A percentile compares a stretch with the other conserved stretches of the same genome.
Evolutionary conservation across 2,329 filamentous ascomycete genomes (phyloP).

Genomic region (Cladophialophora psammophila): DNA sequence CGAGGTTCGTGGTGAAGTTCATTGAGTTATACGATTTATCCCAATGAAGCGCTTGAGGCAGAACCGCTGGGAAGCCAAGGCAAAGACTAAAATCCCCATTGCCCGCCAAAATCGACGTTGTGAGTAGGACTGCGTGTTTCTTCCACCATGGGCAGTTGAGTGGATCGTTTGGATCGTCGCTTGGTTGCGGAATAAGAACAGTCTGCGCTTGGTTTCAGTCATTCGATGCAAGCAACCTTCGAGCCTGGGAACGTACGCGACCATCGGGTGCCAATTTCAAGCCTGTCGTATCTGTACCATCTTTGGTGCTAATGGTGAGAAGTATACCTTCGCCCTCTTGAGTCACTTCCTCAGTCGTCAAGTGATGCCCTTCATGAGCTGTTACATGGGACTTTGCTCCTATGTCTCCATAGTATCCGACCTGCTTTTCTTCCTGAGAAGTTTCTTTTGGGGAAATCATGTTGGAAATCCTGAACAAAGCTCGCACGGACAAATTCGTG

Average conservation of each 20-base stretch:
- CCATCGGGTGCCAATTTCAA: conserved; percentile 45
- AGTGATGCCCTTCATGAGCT: background rate
- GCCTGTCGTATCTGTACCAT: background rate
- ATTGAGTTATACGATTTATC: conserved; percentile 47
- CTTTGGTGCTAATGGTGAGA: background rate
- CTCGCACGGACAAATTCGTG: no score
- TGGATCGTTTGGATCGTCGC: conserved; percentile 60
- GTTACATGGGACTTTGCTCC: background rate
- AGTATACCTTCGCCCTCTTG: background rate
- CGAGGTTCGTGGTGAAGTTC: conserved; percentile 49
- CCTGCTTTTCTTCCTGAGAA: background rate
- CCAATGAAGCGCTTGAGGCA: conserved; percentile 49
- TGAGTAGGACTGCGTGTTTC: conserved; percentile 18
- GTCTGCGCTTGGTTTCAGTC: conserved; percentile 45
- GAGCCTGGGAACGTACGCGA: background rate
- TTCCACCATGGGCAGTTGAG: conserved; percentile 55
- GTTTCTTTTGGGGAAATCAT: background rate
- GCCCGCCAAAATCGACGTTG: conserved; percentile 46
- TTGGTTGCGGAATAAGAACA: conserved; percentile 60
- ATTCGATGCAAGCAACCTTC: background rate
- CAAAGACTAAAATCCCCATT: conserved; percentile 51
- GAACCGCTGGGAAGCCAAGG: conserved; percentile 48
- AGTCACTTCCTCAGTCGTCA: background rate
- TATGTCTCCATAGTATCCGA: background rate
- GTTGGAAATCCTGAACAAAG: background rate